Evolutionary conservation across 2,329 filamentous ascomycete genomes (phyloP).

Genomic region (Fusarium sp.): DNA sequence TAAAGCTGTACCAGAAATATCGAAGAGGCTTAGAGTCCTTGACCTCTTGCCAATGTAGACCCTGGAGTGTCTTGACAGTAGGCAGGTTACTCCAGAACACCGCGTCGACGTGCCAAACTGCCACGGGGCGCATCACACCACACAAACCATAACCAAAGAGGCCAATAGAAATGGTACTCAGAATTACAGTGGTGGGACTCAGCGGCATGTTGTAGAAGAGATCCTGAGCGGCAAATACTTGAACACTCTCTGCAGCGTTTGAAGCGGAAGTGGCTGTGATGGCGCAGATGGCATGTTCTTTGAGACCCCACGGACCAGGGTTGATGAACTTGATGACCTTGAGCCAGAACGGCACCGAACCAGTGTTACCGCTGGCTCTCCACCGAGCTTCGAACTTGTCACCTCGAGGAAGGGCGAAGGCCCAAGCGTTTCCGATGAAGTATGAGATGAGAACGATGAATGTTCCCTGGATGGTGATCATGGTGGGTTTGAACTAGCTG

Average conservation of each 20-base stretch:
- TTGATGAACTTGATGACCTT: conserved; percentile 59
- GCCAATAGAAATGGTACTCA: conserved; percentile 64
- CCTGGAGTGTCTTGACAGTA: conserved; percentile 64
- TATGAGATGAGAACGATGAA: conserved; percentile 69
- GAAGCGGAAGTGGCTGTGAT: conserved; percentile 66
- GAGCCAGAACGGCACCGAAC: conserved; percentile 57
- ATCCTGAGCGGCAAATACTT: conserved; percentile 60
- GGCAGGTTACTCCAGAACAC: conserved; percentile 67
- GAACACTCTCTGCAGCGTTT: conserved; percentile 56
- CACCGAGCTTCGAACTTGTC: conserved; percentile 61
- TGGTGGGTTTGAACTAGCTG: conserved; percentile 63
- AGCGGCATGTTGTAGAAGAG: conserved; percentile 63
- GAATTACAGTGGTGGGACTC: conserved; percentile 58
- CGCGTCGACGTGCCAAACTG: conserved; percentile 66
- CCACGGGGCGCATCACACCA: conserved; percentile 64
- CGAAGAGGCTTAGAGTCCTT: conserved; percentile 63
- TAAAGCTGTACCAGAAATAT: conserved; percentile 63
- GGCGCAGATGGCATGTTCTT: conserved; percentile 65
- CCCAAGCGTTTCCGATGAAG: conserved; percentile 60
- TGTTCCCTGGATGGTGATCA: conserved; percentile 60
- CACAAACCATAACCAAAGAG: conserved; percentile 66
- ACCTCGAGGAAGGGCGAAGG: conserved; percentile 59
- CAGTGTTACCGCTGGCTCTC: conserved; percentile 55
- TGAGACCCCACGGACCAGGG: conserved; percentile 62
- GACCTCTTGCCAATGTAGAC: conserved; percentile 63